A percentile compares a stretch with the other conserved stretches of the same genome.
Conservation (phyloP, 1,284 basidiomycete species). For the Dichomitus squalens region DNA sequence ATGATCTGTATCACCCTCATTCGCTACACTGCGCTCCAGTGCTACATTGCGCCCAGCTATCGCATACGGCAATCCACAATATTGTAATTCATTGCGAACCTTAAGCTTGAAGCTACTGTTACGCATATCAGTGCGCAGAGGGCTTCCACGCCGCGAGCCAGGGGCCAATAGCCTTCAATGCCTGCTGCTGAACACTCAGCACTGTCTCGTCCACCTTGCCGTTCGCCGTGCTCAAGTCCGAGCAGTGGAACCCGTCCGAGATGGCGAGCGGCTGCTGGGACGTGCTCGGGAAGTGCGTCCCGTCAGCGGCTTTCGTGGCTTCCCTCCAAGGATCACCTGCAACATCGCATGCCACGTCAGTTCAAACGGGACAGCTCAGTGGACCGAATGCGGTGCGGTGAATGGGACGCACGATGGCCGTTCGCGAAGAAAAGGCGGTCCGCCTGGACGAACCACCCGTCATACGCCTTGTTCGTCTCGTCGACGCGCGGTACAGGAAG, state of each 20-base stretch:
- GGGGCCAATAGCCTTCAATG: constrained; percentile 43
- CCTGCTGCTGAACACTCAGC: constrained; percentile 51
- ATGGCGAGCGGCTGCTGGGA: constrained; percentile 54
- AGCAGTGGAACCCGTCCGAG: constrained; percentile 67
- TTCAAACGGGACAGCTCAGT: neutral
- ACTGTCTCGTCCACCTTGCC: constrained; percentile 54
- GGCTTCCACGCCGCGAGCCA: constrained; percentile 52
- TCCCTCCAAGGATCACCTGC: constrained; percentile 74
- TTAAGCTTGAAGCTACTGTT: neutral
- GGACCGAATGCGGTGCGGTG: neutral
- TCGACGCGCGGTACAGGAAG: constrained; percentile 39
- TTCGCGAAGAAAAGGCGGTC: constrained; percentile 71
- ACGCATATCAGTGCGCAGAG: constrained; percentile 3
- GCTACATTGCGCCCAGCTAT: neutral
- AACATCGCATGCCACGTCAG: neutral
- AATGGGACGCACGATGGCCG: constrained; percentile 39
- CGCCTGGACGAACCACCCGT: constrained; percentile 62
- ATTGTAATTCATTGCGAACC: neutral
- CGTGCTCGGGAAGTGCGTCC: constrained; percentile 50
- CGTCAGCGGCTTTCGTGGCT: constrained; percentile 63
- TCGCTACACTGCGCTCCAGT: neutral
- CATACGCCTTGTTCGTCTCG: constrained; percentile 51
- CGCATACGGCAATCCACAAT: neutral
- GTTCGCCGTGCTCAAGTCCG: constrained; percentile 51
- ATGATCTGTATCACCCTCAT: neutral